These are phyloP conservation scores for Corymbia maculata DNA, from an alignment of 345 rosid genomes.

Conservation along the genomic window DNA sequence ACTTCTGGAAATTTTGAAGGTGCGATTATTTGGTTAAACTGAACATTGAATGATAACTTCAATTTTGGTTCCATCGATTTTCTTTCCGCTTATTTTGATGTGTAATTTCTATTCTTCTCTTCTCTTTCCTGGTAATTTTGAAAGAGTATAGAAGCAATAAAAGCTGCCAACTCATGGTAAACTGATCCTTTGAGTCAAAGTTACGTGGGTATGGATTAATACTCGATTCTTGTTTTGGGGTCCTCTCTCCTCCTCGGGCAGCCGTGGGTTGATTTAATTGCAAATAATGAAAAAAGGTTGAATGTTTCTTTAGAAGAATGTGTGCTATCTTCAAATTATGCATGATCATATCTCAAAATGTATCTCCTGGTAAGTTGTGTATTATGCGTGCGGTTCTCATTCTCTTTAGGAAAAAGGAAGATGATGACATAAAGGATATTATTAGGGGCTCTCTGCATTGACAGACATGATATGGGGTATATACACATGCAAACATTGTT, in stretches of 20 bases:
- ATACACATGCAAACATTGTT: not conserved
- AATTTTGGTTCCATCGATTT: not conserved
- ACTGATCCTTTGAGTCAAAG: not conserved
- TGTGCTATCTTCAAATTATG: not conserved
- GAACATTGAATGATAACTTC: not conserved
- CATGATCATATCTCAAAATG: not conserved
- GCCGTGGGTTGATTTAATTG: not conserved
- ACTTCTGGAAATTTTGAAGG: constrained; percentile 13
- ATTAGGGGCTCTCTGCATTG: not conserved
- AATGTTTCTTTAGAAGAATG: not conserved
- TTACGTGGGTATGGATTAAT: not conserved
- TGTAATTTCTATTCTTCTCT: not conserved
- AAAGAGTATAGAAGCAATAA: not conserved
- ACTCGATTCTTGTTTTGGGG: not conserved
- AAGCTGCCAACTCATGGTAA: not conserved
- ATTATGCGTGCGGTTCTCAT: not conserved
- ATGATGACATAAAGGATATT: not conserved
- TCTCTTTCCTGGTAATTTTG: not conserved
- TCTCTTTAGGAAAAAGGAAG: not conserved
- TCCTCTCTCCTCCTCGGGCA: not conserved
- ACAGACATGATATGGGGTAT: not conserved
- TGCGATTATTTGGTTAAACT: not conserved
- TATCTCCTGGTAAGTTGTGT: not conserved
- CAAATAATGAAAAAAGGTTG: not conserved
- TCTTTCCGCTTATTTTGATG: not conserved